Percentiles rank a stretch among this genome's conserved stretches.
Conservation (phyloP, 257 asterid genomes). For the Solanum commersonii region DNA sequence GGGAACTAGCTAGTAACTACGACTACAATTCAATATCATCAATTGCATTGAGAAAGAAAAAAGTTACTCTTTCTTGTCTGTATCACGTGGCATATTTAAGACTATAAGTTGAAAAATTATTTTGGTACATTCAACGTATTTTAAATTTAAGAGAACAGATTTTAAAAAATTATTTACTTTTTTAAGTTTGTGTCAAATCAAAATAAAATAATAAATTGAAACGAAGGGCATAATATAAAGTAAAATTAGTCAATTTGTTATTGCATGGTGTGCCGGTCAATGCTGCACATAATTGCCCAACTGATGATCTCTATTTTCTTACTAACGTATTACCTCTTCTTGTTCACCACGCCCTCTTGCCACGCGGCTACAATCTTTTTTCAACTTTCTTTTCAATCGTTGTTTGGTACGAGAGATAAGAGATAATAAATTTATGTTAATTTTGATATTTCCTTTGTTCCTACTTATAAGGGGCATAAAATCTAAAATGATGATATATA, state of each 20-base stretch:
- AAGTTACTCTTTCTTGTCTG: neutral
- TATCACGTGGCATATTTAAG: too few relatives aligned
- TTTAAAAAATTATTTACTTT: neutral
- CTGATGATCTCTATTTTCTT: neutral
- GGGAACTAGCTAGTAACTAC: neutral
- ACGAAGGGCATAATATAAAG: neutral
- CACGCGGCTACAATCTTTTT: neutral
- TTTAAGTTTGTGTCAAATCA: rapidly evolving
- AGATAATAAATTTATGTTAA: too few relatives aligned
- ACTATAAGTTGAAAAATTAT: too few relatives aligned
- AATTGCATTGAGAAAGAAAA: neutral
- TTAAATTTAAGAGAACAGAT: too few relatives aligned
- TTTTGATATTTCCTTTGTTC: too few relatives aligned
- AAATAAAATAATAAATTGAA: too few relatives aligned
- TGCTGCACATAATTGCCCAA: neutral
- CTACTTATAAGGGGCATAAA: too few relatives aligned
- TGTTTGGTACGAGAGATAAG: neutral
- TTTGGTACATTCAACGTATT: too few relatives aligned
- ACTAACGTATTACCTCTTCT: neutral
- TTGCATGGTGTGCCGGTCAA: neutral
- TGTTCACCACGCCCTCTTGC: neutral
- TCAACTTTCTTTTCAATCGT: neutral
- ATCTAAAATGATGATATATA: too few relatives aligned
- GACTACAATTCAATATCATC: neutral
- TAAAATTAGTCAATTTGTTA: neutral